Evolutionary conservation across 108 stramenopile genomes (phyloP), one percentile per base, ranked within the genome.

Genomic region (Asterionellopsis glacialis): DNA sequence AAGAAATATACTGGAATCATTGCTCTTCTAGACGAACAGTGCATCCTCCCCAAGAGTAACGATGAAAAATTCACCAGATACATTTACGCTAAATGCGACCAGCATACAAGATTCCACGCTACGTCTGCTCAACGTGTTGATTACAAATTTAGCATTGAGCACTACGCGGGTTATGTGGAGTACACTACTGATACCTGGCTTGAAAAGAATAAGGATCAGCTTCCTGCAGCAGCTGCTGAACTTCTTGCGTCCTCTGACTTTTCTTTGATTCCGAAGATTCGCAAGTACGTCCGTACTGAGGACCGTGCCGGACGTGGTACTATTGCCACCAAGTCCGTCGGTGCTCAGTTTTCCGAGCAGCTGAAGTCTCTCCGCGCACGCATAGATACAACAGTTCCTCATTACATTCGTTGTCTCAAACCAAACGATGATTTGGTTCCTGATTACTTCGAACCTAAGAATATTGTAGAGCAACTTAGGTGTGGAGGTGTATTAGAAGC

Each of bases 401-500:
- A 94, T 57, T 95, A 94, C 67, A 92, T 95, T 56, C 89, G 94
- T 47, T 97, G 94, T 60, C 62, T 97, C 51, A 94, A 95, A 72
- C 91, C 91, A 24, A 97, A 97, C 65, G 91, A 93, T 59, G 85
- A 88, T 22, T 68, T 93, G 23, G 62, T 74, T 11, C 76, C 93
- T 0, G 85, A 92, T 52, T 73, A 59, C 48, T 94, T 95, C 54
- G 91, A 96, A 63, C 91, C 89, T 4, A 85, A 82, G 57, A 88
- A 87, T 58, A 75, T 92, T 73, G 87, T 89, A 9, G 93, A 93
- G 55, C 95, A 96, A 69, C 73, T 96, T 9, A 82, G 93, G 41
- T 97, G 91, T 63, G 93, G 93, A 58, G 96, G 98, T 61, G 96
- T 98, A 0, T 64, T 98, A 27, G 96, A 97, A 67, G 96, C 98